phyloP scores from a whole-genome alignment of 2,329 filamentous ascomycete species.

The Macroventuria anomochaeta region DNA sequence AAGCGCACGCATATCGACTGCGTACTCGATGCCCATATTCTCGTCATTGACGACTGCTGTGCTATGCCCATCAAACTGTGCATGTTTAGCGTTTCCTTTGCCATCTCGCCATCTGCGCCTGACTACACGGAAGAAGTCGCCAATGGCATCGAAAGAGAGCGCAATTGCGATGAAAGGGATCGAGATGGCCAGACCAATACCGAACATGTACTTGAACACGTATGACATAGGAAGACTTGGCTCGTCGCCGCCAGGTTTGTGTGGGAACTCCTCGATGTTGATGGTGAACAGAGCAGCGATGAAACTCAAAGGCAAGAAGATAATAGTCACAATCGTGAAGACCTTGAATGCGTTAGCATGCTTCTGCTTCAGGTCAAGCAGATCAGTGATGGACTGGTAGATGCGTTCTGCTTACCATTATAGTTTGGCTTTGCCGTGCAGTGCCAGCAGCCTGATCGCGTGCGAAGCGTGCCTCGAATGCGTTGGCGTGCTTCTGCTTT shows the following conservation, averaged over 20 bases:
- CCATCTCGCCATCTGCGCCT: constrained; percentile 27
- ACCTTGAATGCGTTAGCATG: constrained; percentile 72
- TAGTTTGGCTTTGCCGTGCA: constrained; percentile 62
- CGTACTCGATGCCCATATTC: constrained; percentile 25
- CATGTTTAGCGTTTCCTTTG: background rate
- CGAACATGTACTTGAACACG: constrained; percentile 63
- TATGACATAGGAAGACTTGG: constrained; percentile 55
- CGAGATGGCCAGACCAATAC: constrained; percentile 61
- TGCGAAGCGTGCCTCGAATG: constrained; percentile 68
- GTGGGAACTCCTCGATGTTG: constrained; percentile 59
- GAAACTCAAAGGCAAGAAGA: constrained; percentile 63
- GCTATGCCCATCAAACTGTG: constrained; percentile 1
- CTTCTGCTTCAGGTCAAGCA: constrained; percentile 73
- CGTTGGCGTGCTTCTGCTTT: constrained; percentile 74
- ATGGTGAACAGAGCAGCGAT: constrained; percentile 64
- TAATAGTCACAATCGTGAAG: constrained; percentile 65
- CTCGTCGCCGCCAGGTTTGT: constrained; percentile 34
- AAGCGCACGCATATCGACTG: constrained; percentile 33
- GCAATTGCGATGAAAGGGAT: constrained; percentile 58
- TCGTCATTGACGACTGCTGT: constrained; percentile 17
- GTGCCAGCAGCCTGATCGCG: constrained; percentile 68
- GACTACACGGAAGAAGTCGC: constrained; percentile 41
- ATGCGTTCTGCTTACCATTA: constrained; percentile 67
- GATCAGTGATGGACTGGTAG: constrained; percentile 65
- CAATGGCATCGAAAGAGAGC: constrained; percentile 52